These are phyloP conservation scores for Alternaria incomplexa DNA, from an alignment of 2,329 filamentous ascomycete species.

Conservation along the genomic window DNA sequence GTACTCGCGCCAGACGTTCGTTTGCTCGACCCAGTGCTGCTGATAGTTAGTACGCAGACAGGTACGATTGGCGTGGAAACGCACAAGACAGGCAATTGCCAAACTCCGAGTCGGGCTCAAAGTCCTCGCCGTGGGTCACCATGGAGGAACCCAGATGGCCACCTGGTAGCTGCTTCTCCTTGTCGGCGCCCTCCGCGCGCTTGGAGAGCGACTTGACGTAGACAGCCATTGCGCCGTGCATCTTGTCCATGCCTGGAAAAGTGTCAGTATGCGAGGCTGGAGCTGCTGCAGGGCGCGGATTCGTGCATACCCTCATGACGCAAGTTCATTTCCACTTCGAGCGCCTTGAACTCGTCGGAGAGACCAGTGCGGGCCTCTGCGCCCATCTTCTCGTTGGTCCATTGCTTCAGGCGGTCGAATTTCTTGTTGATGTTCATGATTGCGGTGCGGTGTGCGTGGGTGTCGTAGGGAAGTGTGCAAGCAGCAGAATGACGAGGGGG, in stretches of 20 bases:
- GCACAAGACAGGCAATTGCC: conserved; percentile 80
- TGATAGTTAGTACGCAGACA: conserved; percentile 20
- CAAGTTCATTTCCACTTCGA: conserved; percentile 89
- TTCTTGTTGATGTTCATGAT: conserved; percentile 78
- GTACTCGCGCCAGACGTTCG: conserved; percentile 82
- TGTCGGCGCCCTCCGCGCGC: conserved; percentile 83
- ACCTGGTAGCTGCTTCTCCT: conserved; percentile 82
- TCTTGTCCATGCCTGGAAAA: conserved; percentile 78
- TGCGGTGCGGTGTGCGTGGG: conserved; percentile 15
- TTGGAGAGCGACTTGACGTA: conserved; percentile 90
- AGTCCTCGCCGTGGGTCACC: conserved; percentile 89
- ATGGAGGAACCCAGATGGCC: conserved; percentile 83
- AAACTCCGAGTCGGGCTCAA: conserved; percentile 88
- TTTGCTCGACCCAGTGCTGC: conserved; percentile 81
- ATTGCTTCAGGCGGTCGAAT: conserved; percentile 95
- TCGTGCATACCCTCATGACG: conserved; percentile 76
- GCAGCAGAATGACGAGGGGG: conserved; percentile 17
- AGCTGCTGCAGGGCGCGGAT: conserved; percentile 10
- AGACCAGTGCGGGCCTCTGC: conserved; percentile 84
- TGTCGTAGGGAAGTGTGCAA: not conserved
- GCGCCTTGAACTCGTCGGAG: conserved; percentile 86
- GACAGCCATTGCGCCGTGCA: conserved; percentile 82
- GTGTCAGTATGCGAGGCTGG: conserved; percentile 6
- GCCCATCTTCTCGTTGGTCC: conserved; percentile 97
- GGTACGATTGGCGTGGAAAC: conserved; percentile 31